Evolutionary conservation across 108 stramenopile genomes (phyloP), one percentile per base, ranked within the genome.

Genomic region (Cyclostephanos invisitatus): DNA sequence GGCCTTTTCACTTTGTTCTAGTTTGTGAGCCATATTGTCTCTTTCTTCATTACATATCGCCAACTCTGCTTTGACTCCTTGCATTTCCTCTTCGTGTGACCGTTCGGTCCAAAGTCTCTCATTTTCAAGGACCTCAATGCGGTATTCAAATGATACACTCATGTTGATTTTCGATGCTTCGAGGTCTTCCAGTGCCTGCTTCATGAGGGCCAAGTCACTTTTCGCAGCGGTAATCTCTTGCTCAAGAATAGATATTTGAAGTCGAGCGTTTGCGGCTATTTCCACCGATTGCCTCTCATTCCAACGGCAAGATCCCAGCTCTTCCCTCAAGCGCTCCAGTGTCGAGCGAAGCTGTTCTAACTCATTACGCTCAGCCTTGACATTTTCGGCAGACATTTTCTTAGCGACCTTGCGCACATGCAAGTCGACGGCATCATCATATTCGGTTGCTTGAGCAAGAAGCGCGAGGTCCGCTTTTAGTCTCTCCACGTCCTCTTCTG

Each of bases 151-250:
- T 15, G 90, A 82, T n/a, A 84, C 79, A 54, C 85, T 68, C 46
- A 77, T 67, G 25, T 83, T 80, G 18, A 84, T 87, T 67, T 90
- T 90, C 0, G 77, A 68, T 37, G 81, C 65, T 53, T 86, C 83
- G 28, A 88, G 53, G 14, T 90, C 89, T 48, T 94, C 89, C 77
- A 94, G 78, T 4, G 90, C 86, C 47, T 89, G 76, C 21, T 82
- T 74, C 74, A 94, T 70, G 42, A 81, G 77, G n/a, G 73, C 73
- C 28, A 94, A 64, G 68, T 91, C 90, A 20, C 77, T 73, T 74
- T 87, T 94, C 25, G 86, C 83, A 55, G 90, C 77, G 37, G 83
- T 67, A 25, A 90, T 66, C 60, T 94, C 92, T 57, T 94, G 89
- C 64, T 94, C 92, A 22, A 73, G 73, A 17, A 89, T 77, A 7